Evolutionary conservation across 768 basidiomycete species (phyloP), one percentile per base, ranked within the genome.

Genomic region (Termitomyces sp.): DNA sequence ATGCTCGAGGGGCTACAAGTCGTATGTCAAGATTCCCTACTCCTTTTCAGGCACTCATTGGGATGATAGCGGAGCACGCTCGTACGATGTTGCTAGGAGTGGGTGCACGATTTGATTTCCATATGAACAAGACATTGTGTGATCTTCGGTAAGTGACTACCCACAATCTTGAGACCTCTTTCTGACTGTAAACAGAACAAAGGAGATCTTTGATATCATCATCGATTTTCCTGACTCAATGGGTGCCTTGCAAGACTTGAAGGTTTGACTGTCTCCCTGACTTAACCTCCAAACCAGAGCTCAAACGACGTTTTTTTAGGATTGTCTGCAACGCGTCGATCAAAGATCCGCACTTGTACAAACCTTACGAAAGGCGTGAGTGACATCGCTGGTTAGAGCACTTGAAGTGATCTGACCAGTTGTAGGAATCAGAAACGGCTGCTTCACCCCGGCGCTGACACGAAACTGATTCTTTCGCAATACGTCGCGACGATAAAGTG

Each of bases 141-240:
- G 91, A 95, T 71, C 75, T 96, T 56, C 79, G 94, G 94, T 92
- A 59, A 42, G 82, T 70, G n/a, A 11, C 9, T 25, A 5, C 40
- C 34, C 25, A 57, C 45, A 31, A 50, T 1, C 47, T 32, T 36
- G 17, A 36, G 3, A 1, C 2, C 25, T 5, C 17, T 17, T 14
- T n/a, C 42, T 61, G 31, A 57, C 42, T 64, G 40, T 17, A 32
- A 48, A 17, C 62, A 88, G 87, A 38, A 89, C 86, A 60, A 80
- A 77, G 53, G 96, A 98, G 71, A 89, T 98, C 20, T 98, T 97
- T 69, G 94, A 96, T 65, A 97, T 98, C 59, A 96, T 98, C 60
- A 87, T 98, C 59, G 93, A 96, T 68, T 96, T 86, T 67, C 95
- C 96, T 0, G 91, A 95, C 62, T 96, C 96, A 0, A 80, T 78